Base-by-base conservation (phyloP, 352 stramenopile genomes). In the Phytophthora tubulina region DNA sequence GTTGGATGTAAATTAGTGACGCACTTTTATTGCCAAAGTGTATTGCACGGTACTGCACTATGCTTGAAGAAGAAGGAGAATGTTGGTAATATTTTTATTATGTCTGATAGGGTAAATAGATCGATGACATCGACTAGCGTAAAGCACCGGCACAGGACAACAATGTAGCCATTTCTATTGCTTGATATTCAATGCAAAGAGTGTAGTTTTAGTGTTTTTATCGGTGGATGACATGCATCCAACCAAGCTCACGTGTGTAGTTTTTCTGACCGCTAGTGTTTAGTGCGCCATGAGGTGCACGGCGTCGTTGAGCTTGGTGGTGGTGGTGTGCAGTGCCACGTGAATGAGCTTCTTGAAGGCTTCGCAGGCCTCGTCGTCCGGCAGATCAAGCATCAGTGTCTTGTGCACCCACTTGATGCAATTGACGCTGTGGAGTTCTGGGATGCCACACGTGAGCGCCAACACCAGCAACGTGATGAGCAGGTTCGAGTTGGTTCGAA, bases 231-330 rank as follows among this genome's bases (percentile, higher is more conserved):
- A 27, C n/a, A 46, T 46, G 35, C 9, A 36, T 17, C 10, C 39
- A 46, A 7, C 35, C 35, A 15, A 32, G 41, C 41, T 13, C 6
- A n/a, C 31, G 17, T 2, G 14, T 50, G 4, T 50, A 31, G 2
- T 2, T 57, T 57, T 39, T 44, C 3, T 42, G 45, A 6, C 27
- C 30, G 6, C 6, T 27, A 27, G 2, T 48, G 13, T 44, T 74
- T 64, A 94, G 62, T 97, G 88, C 6, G 86, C 89, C 78, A 97
- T 91, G 69, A 95, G 80, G 59, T 97, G 90, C 51, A 95, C 85
- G 0, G 89, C 89, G 57, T 95, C 86, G 65, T 95, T 97, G 57
- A 95, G 69, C 35, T 90, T 89, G 41, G 90, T 97, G 14, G 88
- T 89, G 68, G 82, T 92, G 39, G 86, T 94, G 60, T 88, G 75